Evolutionary conservation across 305 asterid genomes (phyloP).

Genomic region (Fraxinus nigra): DNA sequence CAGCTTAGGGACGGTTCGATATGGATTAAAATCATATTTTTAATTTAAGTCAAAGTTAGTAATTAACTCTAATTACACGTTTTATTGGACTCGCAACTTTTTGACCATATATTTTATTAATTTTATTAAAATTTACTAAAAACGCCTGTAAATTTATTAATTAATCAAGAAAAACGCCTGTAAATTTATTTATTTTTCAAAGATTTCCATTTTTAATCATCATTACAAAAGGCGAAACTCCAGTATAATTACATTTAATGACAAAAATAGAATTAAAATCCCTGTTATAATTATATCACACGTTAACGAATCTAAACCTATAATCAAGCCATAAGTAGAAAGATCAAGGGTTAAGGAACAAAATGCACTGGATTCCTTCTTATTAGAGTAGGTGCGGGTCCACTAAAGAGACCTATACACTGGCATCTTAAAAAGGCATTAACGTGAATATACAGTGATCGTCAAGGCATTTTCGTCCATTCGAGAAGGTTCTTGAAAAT

Average conservation of each 20-base stretch:
- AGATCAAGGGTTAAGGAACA: not conserved
- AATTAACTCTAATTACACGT: too few species aligned
- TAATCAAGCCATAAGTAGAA: not conserved
- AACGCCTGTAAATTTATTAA: not conserved
- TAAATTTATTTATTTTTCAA: not conserved
- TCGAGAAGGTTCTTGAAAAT: not conserved
- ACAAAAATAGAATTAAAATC: not conserved
- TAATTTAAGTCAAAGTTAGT: too few species aligned
- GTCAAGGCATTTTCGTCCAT: slow-evolving; percentile 28
- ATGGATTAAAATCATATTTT: too few species aligned
- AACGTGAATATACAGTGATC: not conserved
- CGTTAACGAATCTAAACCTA: not conserved
- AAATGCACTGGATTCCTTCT: not conserved
- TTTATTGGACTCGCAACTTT: too few species aligned
- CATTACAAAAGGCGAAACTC: not conserved
- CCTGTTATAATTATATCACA: not conserved
- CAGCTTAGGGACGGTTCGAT: too few species aligned
- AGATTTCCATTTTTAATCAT: not conserved
- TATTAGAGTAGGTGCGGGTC: slow-evolving; percentile 10
- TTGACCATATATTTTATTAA: too few species aligned
- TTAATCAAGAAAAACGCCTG: not conserved
- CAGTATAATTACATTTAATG: not conserved
- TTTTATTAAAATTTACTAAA: too few species aligned
- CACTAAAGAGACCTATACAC: slow-evolving; percentile 1
- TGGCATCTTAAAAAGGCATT: slow-evolving; percentile 3